phyloP scores from a whole-genome alignment of 495 filamentous ascomycete genomes.

The Astrothelium macrocarpum region DNA sequence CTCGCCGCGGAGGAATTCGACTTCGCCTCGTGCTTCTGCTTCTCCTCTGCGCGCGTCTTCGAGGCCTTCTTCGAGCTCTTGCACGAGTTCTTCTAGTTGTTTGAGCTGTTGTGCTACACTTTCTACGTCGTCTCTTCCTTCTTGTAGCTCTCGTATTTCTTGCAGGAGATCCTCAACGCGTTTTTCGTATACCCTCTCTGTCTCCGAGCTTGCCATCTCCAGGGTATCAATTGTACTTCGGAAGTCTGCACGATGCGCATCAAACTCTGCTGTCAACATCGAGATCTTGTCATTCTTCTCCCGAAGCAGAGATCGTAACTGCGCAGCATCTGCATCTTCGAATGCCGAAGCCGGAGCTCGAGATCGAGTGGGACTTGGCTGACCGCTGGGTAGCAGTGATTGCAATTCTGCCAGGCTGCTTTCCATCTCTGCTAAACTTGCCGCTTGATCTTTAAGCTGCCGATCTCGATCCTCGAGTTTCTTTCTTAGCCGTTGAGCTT shows the following conservation, averaged over 20 bases:
- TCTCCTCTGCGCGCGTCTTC: constrained; percentile 96
- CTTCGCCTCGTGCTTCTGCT: constrained; percentile 90
- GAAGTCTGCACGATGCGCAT: constrained; percentile 91
- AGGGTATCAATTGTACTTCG: constrained; percentile 92
- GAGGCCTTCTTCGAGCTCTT: constrained; percentile 91
- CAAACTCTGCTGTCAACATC: constrained; percentile 87
- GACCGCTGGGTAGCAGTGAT: constrained; percentile 41
- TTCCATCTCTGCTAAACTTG: constrained; percentile 77
- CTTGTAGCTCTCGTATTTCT: constrained; percentile 71
- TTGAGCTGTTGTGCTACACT: constrained; percentile 83
- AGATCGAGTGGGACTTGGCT: constrained; percentile 21
- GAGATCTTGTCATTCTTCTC: constrained; percentile 97
- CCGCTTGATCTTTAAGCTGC: constrained; percentile 78
- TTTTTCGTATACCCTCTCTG: constrained; percentile 94
- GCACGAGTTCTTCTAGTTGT: constrained; percentile 89
- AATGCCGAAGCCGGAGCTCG: constrained; percentile 26
- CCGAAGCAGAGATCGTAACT: constrained; percentile 69
- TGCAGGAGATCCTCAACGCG: constrained; percentile 81
- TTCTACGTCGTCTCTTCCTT: constrained; percentile 66
- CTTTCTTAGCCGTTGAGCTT: constrained; percentile 53
- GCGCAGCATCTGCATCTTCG: constrained; percentile 45
- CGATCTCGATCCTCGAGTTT: constrained; percentile 77
- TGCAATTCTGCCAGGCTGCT: constrained; percentile 65
- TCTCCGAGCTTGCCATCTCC: constrained; percentile 92
- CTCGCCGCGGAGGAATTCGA: constrained; percentile 91